Base-by-base conservation (phyloP, 1,284 basidiomycete genomes). In the Vanrija humicola region DNA sequence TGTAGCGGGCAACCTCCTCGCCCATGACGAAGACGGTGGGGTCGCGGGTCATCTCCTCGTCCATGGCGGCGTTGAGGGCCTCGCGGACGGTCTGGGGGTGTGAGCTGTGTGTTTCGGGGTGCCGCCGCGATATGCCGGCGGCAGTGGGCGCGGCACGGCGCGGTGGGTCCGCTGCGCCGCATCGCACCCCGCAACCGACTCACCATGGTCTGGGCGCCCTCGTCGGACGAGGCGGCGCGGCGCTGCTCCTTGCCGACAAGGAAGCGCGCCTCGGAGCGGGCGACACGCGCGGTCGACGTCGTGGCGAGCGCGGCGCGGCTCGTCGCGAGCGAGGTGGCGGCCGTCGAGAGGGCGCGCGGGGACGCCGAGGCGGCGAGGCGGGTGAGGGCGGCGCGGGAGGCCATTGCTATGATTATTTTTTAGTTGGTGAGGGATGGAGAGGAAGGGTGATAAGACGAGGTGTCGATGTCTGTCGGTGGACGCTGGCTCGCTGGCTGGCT, bases 21-120 rank as follows among this genome's bases (percentile, higher is more conserved):
- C 96, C 96, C 68, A 99, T 80, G 73, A 99, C 80, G 77, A 96
- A 98, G 50, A 99, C 96, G 40, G 81, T 88, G 76, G 95, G 89
- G 79, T 99, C 96, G 49, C 92, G 86, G 68, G 88, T 76, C 96
- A 99, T 98, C 81, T 99, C 96, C 80, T 99, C 96, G 81, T 98
- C 96, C 90, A 99, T 95, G 38, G 96, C 96, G 58, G 86, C 80
- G 80, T 98, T 98, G 66, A 99, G 86, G 42, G 96, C 96, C 58
- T 99, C 96, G 73, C 96, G 90, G 60, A 98, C 95, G 50, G 93
- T 98, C 91, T 98, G 90, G 12, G 16, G 6, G 49, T n/a, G 46
- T 42, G 29, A 49, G 54, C 29, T 39, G 5, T 14, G 19, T 4
- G n/a, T 46, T 18, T 7, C 28, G 40, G 40, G 19, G n/a, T 10